phyloP scores from a whole-genome alignment of 805 yeast species.

The Candida nitratophila region DNA sequence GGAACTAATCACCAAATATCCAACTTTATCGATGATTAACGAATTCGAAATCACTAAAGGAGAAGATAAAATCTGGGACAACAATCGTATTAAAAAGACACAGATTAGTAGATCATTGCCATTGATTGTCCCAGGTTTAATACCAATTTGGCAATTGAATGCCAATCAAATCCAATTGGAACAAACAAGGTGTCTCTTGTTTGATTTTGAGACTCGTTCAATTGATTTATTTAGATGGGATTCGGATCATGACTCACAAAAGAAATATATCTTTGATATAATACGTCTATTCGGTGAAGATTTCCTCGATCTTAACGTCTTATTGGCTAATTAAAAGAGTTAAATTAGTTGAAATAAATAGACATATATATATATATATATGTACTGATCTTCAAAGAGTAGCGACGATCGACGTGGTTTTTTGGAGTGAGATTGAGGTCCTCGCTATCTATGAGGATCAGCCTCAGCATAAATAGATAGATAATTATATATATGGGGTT shows the following conservation, averaged over 20 bases:
- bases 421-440: no score
- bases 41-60: background rate
- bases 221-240: background rate
- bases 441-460: no score
- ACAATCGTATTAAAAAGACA: background rate
- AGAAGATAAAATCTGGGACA: background rate
- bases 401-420: no score
- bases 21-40: background rate
- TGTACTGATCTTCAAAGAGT: no score
- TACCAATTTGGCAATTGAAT: slow-evolving; percentile 44
- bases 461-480: no score
- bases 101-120: slow-evolving; percentile 24
- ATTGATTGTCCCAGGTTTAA: slow-evolving; percentile 41
- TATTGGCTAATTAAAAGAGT: no score
- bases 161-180: slow-evolving; percentile 24
- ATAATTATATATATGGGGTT: no score
- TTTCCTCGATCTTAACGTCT: background rate
- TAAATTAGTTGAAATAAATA: no score
- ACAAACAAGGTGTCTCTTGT: slow-evolving; percentile 13
- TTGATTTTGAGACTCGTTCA: background rate
- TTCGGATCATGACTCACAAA: no score
- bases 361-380: no score
- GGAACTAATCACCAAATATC: background rate
- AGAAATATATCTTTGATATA: no score
- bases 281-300: no score